Base-by-base conservation (phyloP, 2,329 filamentous ascomycete genomes). In the Cercospora sp. region DNA sequence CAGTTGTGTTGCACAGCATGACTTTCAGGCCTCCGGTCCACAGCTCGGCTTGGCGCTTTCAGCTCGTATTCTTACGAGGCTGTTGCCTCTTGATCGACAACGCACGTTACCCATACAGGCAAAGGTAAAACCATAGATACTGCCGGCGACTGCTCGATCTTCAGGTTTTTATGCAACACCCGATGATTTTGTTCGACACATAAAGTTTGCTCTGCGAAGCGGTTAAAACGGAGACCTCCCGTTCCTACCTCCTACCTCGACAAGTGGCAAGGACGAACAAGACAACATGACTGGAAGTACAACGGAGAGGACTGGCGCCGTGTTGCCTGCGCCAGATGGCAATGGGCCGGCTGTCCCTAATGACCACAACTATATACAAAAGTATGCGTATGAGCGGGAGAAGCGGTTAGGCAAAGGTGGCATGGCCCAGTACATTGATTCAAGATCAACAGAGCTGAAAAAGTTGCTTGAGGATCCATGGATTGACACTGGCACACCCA, bases 401-500 rank as follows among this genome's bases (percentile, higher is more conserved):
- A 77, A 76, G 62, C 74, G 76, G 28, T 53, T 75, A 2, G 63
- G 69, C 30, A 63, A 64, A 39, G 70, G 75, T 63, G 70, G 72
- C 48, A 53, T 65, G 9, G 48, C 45, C 6, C 72, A 75, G 42
- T 77, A 73, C 60, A 61, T 77, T 45, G 75, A 77, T 28, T 65
- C 75, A 48, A 73, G 74, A 58, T 72, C 69, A 13, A 70, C 72
- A 10, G 71, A 72, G 59, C 72, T 72, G 58, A 65, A 67, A 16
- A 63, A 69, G n/a, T 74, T 77, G 42, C 59, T 66, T n/a, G 70
- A 77, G 23, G 77, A 78, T 69, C 77, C 75, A 9, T 78, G 73
- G 73, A 65, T 75, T 16, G 70, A 72, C 42, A 16, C 51, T 13
- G 70, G 66, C 9, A 72, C 70, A 3, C 66, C 72, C 12, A 55